Base-by-base conservation (phyloP, 352 stramenopile species). In the Plasmopara muralis region DNA sequence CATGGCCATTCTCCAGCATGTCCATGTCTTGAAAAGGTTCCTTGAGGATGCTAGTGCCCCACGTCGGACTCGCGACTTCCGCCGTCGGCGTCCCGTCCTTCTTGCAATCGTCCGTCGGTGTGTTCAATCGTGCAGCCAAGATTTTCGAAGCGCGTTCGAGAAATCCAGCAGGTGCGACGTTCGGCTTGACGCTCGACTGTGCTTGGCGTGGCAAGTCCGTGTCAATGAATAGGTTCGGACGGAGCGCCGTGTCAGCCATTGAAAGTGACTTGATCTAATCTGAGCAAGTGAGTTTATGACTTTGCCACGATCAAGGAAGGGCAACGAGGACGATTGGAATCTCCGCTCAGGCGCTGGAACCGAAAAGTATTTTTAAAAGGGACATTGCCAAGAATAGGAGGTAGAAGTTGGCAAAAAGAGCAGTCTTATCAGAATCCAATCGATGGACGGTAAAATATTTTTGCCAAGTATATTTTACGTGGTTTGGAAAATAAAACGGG, bases 21-120 rank as follows among this genome's bases (percentile, higher is more conserved):
- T 93, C 80, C 77, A 89, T 89, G 64, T 90, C 79, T 35, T 92
- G 72, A 52, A 91, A 91, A 35, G 66, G 77, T 18, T 87, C 76
- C 47, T 70, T 80, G 50, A 52, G 64, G 57, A 89, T 88, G 30
- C 71, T 71, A 0, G 66, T 74, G 30, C 81, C 81, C 78, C 78
- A 92, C 5, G 66, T 65, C 3, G 68, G 64, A 15, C 53, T 62
- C 0, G 50, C 38, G 0, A 63, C 33, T 42, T 62, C 47, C 5
- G 48, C 44, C 12, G 47, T 60, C 0, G 62, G 51, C 10, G 56
- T 51, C 0, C 57, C 57, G 12, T 62, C 57, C 40, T 59, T 65
- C 40, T 69, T 65, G 47, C 1, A 30, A n/a, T 69, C 61, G 28
- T 57, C 52, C 16, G 55, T 53, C 1, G 39, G 28, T 13, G 40